These are phyloP conservation scores for Gautieria morchelliformis DNA, from an alignment of 768 basidiomycete genomes.

Conservation along the genomic window DNA sequence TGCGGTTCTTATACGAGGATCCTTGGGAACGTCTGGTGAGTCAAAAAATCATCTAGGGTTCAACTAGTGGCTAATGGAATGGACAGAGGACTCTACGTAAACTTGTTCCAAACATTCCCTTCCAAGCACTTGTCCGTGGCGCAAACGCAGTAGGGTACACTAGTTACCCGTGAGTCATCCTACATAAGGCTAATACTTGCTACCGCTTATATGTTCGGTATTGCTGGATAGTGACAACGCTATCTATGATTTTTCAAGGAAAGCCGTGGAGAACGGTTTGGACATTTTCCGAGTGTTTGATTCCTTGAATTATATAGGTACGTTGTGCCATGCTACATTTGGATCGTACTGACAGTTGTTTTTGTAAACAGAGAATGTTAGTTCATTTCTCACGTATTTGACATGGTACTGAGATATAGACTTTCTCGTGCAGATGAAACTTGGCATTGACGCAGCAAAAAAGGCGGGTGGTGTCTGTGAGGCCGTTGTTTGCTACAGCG, in stretches of 20 bases:
- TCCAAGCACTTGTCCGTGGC: slow-evolving; percentile 96
- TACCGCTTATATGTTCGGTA: slow-evolving; percentile 9
- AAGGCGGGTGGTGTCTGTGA: slow-evolving; percentile 98
- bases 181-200: background rate
- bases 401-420: slow-evolving; percentile 10
- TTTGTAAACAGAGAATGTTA: slow-evolving; percentile 53
- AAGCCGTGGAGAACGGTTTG: slow-evolving; percentile 93
- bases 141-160: slow-evolving; percentile 99
- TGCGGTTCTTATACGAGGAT: slow-evolving; percentile 99
- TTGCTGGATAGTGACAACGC: slow-evolving; percentile 69
- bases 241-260: slow-evolving; percentile 99
- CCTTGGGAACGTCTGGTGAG: slow-evolving; percentile 95
- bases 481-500: slow-evolving; percentile 96
- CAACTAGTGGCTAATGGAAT: background rate
- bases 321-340: slow-evolving; percentile 17
- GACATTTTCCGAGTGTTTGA: slow-evolving; percentile 99
- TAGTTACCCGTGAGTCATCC: slow-evolving; percentile 74
- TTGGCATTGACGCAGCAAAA: slow-evolving; percentile 99
- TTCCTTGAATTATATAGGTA: slow-evolving; percentile 96
- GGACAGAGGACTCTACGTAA: slow-evolving; percentile 78
- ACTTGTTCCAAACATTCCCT: slow-evolving; percentile 95
- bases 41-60: background rate
- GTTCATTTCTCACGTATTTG: slow-evolving; percentile 15
- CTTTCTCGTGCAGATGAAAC: slow-evolving; percentile 58
- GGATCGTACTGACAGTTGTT: background rate